Evolutionary conservation across 768 basidiomycete species (phyloP).

Genomic region (Hygrocybe coccinea): DNA sequence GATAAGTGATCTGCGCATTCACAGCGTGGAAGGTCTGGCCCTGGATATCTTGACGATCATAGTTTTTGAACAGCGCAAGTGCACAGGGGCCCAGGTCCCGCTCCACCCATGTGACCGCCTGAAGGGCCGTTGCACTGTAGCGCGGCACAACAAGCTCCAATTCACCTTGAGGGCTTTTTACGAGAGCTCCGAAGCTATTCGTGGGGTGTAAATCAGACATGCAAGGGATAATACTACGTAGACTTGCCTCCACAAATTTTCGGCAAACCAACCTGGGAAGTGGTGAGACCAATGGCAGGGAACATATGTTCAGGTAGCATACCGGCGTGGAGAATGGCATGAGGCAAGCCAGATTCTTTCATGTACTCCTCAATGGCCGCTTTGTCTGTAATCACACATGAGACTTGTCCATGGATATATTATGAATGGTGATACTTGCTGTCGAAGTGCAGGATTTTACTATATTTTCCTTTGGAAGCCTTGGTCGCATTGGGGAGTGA

Average conservation of each 20-base stretch:
- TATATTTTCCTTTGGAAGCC: slow-evolving; percentile 11
- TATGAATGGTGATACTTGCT: slow-evolving; percentile 10
- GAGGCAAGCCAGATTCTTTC: slow-evolving; percentile 8
- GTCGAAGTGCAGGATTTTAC: slow-evolving; percentile 23
- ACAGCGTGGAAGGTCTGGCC: slow-evolving; percentile 13
- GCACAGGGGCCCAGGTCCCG: slow-evolving; percentile 12
- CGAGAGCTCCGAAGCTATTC: background rate
- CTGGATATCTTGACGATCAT: slow-evolving; percentile 5
- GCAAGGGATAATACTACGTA: too few relatives aligned
- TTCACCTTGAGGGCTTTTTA: slow-evolving; percentile 9
- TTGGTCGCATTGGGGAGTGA: slow-evolving; percentile 9
- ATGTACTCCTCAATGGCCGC: slow-evolving; percentile 12
- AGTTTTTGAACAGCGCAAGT: slow-evolving; percentile 14
- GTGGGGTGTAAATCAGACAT: background rate
- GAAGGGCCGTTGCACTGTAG: slow-evolving; percentile 3
- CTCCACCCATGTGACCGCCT: slow-evolving; percentile 12
- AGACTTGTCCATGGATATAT: background rate
- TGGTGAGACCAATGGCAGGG: background rate
- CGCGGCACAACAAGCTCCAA: slow-evolving; percentile 7
- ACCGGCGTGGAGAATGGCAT: slow-evolving; percentile 8
- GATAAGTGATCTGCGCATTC: slow-evolving; percentile 12
- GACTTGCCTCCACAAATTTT: slow-evolving; percentile 16
- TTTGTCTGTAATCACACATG: slow-evolving; percentile 11
- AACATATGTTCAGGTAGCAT: background rate
- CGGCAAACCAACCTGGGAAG: slow-evolving; percentile 11